A percentile compares a stretch with the other conserved stretches of the same genome.
These are phyloP conservation scores for Calonectria multiphialidica DNA, from an alignment of 2,329 filamentous ascomycete genomes.

Conservation along the genomic window DNA sequence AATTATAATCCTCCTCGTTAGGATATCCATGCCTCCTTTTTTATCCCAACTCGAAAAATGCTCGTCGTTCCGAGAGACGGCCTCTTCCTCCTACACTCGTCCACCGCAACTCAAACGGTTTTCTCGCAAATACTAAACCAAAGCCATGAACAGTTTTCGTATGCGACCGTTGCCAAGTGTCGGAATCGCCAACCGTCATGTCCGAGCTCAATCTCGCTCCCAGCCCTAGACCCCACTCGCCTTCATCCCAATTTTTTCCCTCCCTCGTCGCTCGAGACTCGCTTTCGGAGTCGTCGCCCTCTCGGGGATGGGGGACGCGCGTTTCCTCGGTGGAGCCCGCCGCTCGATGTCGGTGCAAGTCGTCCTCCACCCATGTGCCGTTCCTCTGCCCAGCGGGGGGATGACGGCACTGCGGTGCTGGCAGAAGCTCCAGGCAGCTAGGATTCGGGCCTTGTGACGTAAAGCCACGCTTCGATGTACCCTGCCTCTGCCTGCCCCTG, in stretches of 20 bases:
- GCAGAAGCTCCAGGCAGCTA: background rate
- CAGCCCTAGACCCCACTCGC: background rate
- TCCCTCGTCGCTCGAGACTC: background rate
- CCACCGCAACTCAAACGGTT: too few species aligned
- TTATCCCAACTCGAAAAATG: background rate
- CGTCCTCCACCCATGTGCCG: slow-evolving; percentile 7
- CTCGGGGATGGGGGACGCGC: slow-evolving; percentile 32
- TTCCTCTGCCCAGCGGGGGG: background rate
- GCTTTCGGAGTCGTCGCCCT: background rate
- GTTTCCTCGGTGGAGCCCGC: slow-evolving; percentile 31
- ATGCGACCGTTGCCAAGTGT: background rate
- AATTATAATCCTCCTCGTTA: background rate
- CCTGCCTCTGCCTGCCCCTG: too few species aligned
- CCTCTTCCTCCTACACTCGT: too few species aligned
- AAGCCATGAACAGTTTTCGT: background rate
- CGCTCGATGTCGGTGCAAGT: slow-evolving; percentile 17
- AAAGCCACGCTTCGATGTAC: slow-evolving; percentile 5
- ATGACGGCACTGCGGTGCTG: background rate
- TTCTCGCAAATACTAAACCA: too few species aligned
- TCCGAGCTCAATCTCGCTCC: slow-evolving; percentile 8
- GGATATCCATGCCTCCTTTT: slow-evolving; percentile 5
- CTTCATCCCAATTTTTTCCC: slow-evolving; percentile 3
- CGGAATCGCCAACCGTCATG: background rate
- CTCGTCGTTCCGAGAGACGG: background rate
- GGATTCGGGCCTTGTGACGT: slow-evolving; percentile 12